phyloP scores from a whole-genome alignment of 1,284 basidiomycete species.

The Apiotrichum mycotoxinovorans region DNA sequence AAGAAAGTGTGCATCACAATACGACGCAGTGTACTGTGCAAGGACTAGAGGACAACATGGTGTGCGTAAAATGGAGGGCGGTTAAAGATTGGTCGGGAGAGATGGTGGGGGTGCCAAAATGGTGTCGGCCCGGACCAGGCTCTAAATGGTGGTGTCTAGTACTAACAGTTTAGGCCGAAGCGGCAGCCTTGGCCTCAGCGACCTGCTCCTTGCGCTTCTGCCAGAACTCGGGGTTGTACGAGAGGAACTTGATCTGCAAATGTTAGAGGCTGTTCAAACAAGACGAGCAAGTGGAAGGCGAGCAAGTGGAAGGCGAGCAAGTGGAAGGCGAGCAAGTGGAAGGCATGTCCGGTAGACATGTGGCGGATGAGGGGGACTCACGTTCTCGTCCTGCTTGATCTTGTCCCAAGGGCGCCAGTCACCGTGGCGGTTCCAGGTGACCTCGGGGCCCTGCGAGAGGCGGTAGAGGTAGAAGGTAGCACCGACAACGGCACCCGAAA shows the following conservation, averaged over 20 bases:
- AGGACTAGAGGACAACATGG: conserved; percentile 3
- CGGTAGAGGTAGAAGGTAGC: conserved; percentile 43
- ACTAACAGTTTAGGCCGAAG: neutral
- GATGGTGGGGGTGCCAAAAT: neutral
- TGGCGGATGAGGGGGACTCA: conserved; percentile 10
- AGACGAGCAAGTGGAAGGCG: neutral
- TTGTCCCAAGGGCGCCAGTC: conserved; percentile 49
- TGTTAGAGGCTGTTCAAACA: neutral
- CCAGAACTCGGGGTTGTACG: conserved; percentile 42
- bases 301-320: neutral
- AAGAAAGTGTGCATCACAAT: neutral
- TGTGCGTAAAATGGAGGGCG: neutral
- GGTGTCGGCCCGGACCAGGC: neutral
- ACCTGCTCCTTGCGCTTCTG: conserved; percentile 33
- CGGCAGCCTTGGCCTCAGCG: conserved; percentile 5
- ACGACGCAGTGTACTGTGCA: neutral
- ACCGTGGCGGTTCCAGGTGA: conserved; percentile 46
- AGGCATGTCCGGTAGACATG: no score
- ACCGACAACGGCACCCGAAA: conserved; percentile 39
- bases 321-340: no score
- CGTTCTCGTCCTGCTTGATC: conserved; percentile 47
- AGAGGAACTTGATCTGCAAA: conserved; percentile 38
- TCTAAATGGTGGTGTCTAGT: neutral
- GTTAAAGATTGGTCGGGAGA: neutral
- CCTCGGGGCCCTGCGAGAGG: conserved; percentile 45